Base-by-base conservation (phyloP, 352 stramenopile species). In the Pythium rhizo-oryzae region DNA sequence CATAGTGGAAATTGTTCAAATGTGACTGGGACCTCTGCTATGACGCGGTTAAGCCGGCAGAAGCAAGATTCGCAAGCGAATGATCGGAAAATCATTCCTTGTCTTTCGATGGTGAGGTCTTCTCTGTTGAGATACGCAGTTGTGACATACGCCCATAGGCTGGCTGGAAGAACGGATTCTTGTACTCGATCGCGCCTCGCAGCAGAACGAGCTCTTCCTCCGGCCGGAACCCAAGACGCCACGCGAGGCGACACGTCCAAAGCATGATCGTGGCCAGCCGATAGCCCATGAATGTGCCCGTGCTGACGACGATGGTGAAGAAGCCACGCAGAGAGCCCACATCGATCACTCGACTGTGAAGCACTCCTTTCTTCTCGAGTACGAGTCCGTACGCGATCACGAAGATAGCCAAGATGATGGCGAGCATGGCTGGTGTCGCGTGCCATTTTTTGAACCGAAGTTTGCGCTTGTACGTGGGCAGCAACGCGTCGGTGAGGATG, bases 241-340 rank as follows among this genome's bases (percentile, higher is more conserved):
- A 67, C 19, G 39, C 43, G 3, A 72, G 59, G 2, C 65, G 65
- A 33, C 33, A 53, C 23, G 65, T 72, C 65, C 65, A 72, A 4
- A 67, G 43, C 53, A 51, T 54, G 16, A 71, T 59, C 28, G 65
- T 71, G 15, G 46, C 57, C 7, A 71, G 35, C 25, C 65, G 65
- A 35, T 72, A 72, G 5, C 30, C 56, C 47, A 71, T 54, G 41
- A 72, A 72, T 2, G 65, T 72, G 28, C 44, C 43, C 7, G 58
- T 72, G 59, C 55, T 72, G 28, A 72, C 46, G 7, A 64, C 52
- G 16, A 72, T 44, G 4, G 65, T 62, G 43, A 72, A 67, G 52
- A 62, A 58, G 12, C 59, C 59, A 8, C 47, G 47, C 21, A 72
- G 21, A 8, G 59, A 62, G 9, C 58, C 65, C 39, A 72, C 18